Conservation (phyloP, 805 yeast genomes). For the Scheffersomyces lignosus region DNA sequence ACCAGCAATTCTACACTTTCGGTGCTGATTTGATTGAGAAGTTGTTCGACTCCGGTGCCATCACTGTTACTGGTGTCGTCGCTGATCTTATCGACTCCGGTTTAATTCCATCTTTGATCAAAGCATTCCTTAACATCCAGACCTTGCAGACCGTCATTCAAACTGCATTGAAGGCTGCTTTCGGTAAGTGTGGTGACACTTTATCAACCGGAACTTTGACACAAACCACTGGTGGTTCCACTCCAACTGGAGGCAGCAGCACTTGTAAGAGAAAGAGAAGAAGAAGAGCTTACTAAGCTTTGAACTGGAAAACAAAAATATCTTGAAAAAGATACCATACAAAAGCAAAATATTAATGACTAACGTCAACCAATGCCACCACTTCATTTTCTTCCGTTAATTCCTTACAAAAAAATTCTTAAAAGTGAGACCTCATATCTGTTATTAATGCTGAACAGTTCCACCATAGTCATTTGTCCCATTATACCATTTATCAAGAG, state of each 20-base stretch:
- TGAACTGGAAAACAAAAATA: too few relatives aligned
- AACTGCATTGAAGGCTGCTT: constrained; percentile 44
- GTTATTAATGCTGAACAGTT: too few relatives aligned
- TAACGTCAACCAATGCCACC: too few relatives aligned
- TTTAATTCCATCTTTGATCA: constrained; percentile 34
- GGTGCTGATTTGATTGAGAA: constrained; percentile 38
- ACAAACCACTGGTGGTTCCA: background rate
- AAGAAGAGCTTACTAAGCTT: constrained; percentile 27
- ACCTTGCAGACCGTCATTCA: constrained; percentile 41
- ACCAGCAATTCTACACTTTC: constrained; percentile 34
- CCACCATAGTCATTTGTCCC: too few relatives aligned
- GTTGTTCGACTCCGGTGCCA: constrained; percentile 29
- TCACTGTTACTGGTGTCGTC: constrained; percentile 27
- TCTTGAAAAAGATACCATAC: too few relatives aligned
- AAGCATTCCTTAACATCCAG: constrained; percentile 36
- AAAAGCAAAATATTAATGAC: too few relatives aligned
- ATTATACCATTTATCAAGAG: too few relatives aligned
- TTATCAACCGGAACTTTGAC: constrained; percentile 23
- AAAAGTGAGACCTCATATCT: too few relatives aligned
- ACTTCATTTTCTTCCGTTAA: too few relatives aligned
- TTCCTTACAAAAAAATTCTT: too few relatives aligned
- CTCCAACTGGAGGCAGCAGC: constrained; percentile 5
- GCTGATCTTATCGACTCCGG: constrained; percentile 36
- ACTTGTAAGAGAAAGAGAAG: constrained; percentile 23
- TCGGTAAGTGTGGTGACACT: constrained; percentile 35